These are phyloP conservation scores for Erodium texanum DNA, from an alignment of 441 rosid species.

Conservation along the genomic window DNA sequence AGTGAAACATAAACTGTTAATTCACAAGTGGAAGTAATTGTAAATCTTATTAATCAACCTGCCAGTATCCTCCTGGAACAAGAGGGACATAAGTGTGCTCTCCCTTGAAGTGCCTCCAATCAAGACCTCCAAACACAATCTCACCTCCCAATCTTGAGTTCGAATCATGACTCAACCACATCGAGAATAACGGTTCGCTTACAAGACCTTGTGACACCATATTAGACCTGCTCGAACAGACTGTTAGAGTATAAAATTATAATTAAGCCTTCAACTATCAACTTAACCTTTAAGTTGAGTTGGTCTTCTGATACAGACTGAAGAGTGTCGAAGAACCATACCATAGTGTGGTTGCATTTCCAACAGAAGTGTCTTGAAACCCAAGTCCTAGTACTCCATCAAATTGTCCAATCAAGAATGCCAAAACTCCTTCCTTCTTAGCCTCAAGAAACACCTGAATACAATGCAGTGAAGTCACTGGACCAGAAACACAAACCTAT, in stretches of 20 bases:
- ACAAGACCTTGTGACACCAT: slow-evolving; percentile 47
- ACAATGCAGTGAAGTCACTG: slow-evolving; percentile 6
- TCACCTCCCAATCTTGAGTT: slow-evolving; percentile 39
- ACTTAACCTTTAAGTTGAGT: too few relatives aligned
- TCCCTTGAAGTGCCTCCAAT: slow-evolving; percentile 54
- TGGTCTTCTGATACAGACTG: too few relatives aligned
- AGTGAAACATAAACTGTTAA: too few relatives aligned
- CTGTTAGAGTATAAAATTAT: too few relatives aligned
- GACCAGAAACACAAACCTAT: neutral
- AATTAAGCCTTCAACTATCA: too few relatives aligned
- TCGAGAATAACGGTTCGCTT: slow-evolving; percentile 37
- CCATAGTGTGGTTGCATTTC: slow-evolving; percentile 40
- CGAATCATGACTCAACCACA: slow-evolving; percentile 47
- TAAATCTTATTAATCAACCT: slow-evolving; percentile 24
- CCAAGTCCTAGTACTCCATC: slow-evolving; percentile 58
- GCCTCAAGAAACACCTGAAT: slow-evolving; percentile 46
- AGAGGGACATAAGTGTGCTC: slow-evolving; percentile 46
- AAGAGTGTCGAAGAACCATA: slow-evolving; percentile 20
- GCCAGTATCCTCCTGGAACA: slow-evolving; percentile 41
- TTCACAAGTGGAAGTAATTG: neutral
- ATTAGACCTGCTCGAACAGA: slow-evolving; percentile 34
- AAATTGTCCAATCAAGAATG: slow-evolving; percentile 33
- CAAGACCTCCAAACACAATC: slow-evolving; percentile 57
- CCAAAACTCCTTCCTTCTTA: slow-evolving; percentile 33
- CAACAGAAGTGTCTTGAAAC: slow-evolving; percentile 30